These are phyloP conservation scores for Globisporangium cystogenes DNA, from an alignment of 352 stramenopile species.

Conservation along the genomic window DNA sequence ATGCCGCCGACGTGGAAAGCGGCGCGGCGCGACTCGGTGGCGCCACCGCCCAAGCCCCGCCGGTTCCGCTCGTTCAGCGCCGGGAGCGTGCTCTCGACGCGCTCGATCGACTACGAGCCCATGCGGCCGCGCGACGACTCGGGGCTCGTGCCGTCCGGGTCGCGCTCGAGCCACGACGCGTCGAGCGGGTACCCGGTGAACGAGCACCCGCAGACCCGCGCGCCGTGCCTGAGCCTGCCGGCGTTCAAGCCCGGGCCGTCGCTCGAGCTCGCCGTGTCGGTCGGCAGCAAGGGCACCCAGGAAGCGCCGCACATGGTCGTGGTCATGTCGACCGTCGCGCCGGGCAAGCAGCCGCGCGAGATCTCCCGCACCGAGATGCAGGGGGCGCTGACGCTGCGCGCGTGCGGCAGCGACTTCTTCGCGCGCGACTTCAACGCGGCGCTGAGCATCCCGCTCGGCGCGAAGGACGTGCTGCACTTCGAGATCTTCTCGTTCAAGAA, in stretches of 20 bases:
- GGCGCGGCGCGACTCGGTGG: conserved; percentile 8
- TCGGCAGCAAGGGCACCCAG: conserved; percentile 63
- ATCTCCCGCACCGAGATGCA: conserved; percentile 78
- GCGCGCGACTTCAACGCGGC: conserved; percentile 74
- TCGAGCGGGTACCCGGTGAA: conserved; percentile 11
- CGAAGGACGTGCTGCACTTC: conserved; percentile 68
- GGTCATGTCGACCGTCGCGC: conserved; percentile 48
- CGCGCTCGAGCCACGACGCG: conserved; percentile 15
- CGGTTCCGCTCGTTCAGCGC: conserved; percentile 62
- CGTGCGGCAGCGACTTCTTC: conserved; percentile 68
- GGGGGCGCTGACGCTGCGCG: conserved; percentile 55
- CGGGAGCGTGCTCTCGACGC: conserved; percentile 51
- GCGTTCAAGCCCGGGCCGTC: conserved; percentile 53
- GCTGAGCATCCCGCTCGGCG: conserved; percentile 59
- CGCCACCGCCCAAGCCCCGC: conserved; percentile 8
- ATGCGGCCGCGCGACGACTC: conserved; percentile 40
- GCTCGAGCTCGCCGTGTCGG: conserved; percentile 71
- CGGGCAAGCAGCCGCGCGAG: conserved; percentile 44
- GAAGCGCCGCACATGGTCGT: conserved; percentile 72
- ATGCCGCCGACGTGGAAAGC: conserved; percentile 16
- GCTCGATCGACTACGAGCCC: conserved; percentile 16
- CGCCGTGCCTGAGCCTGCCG: conserved; percentile 61
- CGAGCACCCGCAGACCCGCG: conserved; percentile 26
- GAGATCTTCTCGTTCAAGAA: conserved; percentile 71
- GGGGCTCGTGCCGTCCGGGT: conserved; percentile 26